Percentiles rank a stretch among this genome's conserved stretches.
Evolutionary conservation across 805 yeast genomes (phyloP).

Genomic region (Brettanomyces bruxellensis): DNA sequence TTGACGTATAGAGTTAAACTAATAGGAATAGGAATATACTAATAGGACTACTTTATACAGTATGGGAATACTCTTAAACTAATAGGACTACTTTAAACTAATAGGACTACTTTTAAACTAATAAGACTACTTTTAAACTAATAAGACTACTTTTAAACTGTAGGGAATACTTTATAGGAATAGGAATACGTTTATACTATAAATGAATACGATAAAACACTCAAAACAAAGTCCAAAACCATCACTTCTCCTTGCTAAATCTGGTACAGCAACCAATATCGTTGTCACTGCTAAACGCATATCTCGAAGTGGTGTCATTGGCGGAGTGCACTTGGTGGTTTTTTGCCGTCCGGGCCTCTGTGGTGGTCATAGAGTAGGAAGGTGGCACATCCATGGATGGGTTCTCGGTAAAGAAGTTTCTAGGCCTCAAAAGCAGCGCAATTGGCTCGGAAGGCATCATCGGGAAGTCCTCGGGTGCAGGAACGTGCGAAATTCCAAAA

Average conservation of each 20-base stretch:
- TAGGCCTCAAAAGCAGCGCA: conserved; percentile 64
- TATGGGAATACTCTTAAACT: too few species aligned
- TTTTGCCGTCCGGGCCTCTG: conserved; percentile 31
- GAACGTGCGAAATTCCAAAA: conserved; percentile 79
- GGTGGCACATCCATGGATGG: conserved; percentile 73
- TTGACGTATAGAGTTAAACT: too few species aligned
- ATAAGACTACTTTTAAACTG: too few species aligned
- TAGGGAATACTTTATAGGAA: too few species aligned
- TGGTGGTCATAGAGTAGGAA: conserved; percentile 42
- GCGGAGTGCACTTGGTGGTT: conserved; percentile 31
- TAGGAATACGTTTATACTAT: not conserved
- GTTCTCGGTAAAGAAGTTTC: conserved; percentile 70
- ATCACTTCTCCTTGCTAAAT: conserved; percentile 12
- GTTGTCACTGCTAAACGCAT: conserved; percentile 36
- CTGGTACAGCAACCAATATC: conserved; percentile 23
- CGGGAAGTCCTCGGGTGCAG: conserved; percentile 86
- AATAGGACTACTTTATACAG: too few species aligned
- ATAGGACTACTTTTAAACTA: too few species aligned
- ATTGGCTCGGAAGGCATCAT: conserved; percentile 84
- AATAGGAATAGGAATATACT: too few species aligned
- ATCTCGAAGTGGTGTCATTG: conserved; percentile 40
- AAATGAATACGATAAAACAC: not conserved
- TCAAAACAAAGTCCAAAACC: too few species aligned
- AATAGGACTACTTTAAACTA: too few species aligned
- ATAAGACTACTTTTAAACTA: too few species aligned